Evolutionary conservation across 495 filamentous ascomycete species (phyloP).

Genomic region (Aspergillus cristatus): DNA sequence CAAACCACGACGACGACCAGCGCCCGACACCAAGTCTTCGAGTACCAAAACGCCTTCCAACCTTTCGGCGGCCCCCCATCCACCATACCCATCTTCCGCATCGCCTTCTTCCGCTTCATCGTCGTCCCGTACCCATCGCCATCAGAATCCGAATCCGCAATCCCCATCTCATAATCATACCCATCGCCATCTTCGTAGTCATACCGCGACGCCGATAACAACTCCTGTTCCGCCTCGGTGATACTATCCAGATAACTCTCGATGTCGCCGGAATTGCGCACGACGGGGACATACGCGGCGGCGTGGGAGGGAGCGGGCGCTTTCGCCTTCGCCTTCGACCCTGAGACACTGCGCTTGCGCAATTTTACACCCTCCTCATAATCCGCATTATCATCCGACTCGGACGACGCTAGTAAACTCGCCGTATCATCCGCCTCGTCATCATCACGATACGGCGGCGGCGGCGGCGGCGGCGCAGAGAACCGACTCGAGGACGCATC

Average conservation of each 20-base stretch:
- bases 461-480: slow-evolving; percentile 1
- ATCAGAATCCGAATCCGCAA: too few species aligned
- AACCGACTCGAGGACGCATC: not conserved
- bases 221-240: slow-evolving; percentile 17
- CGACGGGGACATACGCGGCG: slow-evolving; percentile 8
- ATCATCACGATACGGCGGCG: slow-evolving; percentile 5
- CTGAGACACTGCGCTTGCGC: not conserved
- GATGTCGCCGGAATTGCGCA: slow-evolving; percentile 14
- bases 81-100: too few species aligned
- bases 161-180: slow-evolving; percentile 2
- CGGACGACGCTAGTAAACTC: not conserved
- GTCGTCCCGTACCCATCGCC: not conserved
- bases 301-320: not conserved
- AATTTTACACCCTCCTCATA: slow-evolving; percentile 2
- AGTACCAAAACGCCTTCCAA: slow-evolving; percentile 13
- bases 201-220: slow-evolving; percentile 14
- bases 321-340: too few species aligned
- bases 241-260: slow-evolving; percentile 16
- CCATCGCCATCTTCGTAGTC: slow-evolving; percentile 10
- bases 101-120: too few species aligned
- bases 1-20: slow-evolving; percentile 14
- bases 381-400: not conserved
- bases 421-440: not conserved
- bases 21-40: slow-evolving; percentile 14
- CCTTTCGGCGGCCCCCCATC: not conserved